Conservation (phyloP, 768 basidiomycete species). For the Ephemerocybe angulata region DNA sequence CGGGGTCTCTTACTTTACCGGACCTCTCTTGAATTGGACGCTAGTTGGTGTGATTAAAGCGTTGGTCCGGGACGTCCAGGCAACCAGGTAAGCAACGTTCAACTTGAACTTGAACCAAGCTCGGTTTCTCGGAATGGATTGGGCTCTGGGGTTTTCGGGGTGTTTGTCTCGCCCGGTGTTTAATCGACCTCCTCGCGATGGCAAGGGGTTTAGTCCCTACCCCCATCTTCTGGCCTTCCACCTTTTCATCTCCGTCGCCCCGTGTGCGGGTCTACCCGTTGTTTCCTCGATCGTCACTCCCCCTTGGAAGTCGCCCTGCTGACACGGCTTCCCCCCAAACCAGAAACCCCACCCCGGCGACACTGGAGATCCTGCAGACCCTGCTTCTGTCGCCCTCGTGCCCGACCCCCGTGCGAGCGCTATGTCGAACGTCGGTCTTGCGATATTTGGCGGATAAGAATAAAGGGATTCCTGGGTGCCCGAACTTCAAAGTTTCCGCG, state of each 20-base stretch:
- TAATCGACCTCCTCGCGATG: no score
- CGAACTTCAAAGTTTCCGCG: background rate
- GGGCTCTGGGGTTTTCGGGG: no score
- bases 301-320: no score
- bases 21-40: slow-evolving; percentile 75
- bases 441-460: slow-evolving; percentile 35
- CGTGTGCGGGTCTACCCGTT: no score
- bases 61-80: slow-evolving; percentile 57
- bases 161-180: no score
- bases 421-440: slow-evolving; percentile 58
- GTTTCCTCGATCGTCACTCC: no score
- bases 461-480: slow-evolving; percentile 6
- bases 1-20: slow-evolving; percentile 74
- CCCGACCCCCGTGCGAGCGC: slow-evolving; percentile 60
- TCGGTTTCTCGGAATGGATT: no score
- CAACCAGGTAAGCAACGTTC: slow-evolving; percentile 41
- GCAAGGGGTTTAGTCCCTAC: no score
- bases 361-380: slow-evolving; percentile 63
- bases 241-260: background rate
- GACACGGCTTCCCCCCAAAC: background rate
- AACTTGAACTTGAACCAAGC: background rate
- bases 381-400: slow-evolving; percentile 62
- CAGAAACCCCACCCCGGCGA: slow-evolving; percentile 47
- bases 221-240: no score
- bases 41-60: slow-evolving; percentile 68